phyloP scores from a whole-genome alignment of 805 yeast species.

The Geotrichum ghanense region DNA sequence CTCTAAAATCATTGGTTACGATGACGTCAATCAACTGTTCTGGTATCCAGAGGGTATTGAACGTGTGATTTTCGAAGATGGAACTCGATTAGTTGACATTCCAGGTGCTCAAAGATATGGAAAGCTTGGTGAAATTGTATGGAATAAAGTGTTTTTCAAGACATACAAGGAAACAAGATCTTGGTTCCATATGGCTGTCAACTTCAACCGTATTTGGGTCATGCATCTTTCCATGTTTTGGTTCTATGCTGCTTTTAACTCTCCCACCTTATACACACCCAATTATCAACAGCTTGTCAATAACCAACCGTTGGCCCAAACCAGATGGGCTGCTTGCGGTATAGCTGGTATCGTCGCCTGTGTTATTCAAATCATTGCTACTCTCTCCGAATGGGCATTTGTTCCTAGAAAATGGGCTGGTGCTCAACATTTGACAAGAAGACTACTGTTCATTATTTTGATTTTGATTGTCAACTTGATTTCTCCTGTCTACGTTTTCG shows the following conservation, averaged over 20 bases:
- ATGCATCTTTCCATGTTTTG: conserved; percentile 82
- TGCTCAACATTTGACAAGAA: conserved; percentile 89
- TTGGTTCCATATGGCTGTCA: conserved; percentile 91
- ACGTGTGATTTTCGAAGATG: conserved; percentile 83
- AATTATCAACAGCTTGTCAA: conserved; percentile 73
- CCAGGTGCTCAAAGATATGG: conserved; percentile 84
- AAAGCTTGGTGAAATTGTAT: conserved; percentile 81
- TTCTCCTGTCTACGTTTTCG: conserved; percentile 78
- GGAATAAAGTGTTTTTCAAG: conserved; percentile 89
- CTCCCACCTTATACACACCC: conserved; percentile 83
- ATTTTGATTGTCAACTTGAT: conserved; percentile 66
- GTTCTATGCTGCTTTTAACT: conserved; percentile 90
- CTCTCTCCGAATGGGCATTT: conserved; percentile 85
- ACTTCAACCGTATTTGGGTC: conserved; percentile 97
- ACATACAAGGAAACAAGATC: conserved; percentile 94
- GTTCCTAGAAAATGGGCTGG: conserved; percentile 99
- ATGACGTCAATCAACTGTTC: conserved; percentile 95
- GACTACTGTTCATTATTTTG: conserved; percentile 61
- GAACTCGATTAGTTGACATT: conserved; percentile 80
- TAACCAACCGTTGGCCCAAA: conserved; percentile 81
- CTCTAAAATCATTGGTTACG: conserved; percentile 60
- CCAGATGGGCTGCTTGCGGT: conserved; percentile 87
- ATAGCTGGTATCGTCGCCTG: conserved; percentile 86
- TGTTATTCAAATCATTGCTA: conserved; percentile 73
- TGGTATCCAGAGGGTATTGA: conserved; percentile 99